Base-by-base conservation (phyloP, 1,139 yeast genomes). In the Kodamaea plutei region DNA sequence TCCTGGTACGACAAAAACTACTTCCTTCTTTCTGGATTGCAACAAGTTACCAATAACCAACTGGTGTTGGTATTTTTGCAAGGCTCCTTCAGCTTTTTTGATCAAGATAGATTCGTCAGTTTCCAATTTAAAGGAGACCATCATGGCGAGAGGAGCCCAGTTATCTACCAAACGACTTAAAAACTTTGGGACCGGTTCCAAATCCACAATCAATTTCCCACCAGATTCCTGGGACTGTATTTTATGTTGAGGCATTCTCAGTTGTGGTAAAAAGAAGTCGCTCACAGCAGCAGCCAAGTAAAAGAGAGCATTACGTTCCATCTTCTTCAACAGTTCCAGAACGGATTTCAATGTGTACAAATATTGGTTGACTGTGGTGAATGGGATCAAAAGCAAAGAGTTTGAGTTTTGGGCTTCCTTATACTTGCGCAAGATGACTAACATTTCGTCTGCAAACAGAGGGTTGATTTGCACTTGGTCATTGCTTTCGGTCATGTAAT, bases 241-340 rank as follows among this genome's bases (percentile, higher is more conserved):
- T 58, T 91, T 91, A 58, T 91, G 99, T 47, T 85, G 87, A 1
- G 97, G 94, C 50, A 87, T 69, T 43, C 84, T 70, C 2, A 89
- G 79, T 35, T 75, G 76, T 2, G 98, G 99, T 26, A 91, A 69
- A 60, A 88, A 91, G 57, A 93, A 91, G 56, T 91, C 99, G 5
- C 95, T 84, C 0, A 91, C 99, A 0, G 98, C 98, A 4, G 98
- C 98, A 0, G 98, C 98, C 39, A 91, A 67, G 57, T 83, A 93
- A 50, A 91, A 84, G 28, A 91, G 54, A 0, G 87, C 85, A 35
- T 62, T 61, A 2, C 69, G 53, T 4, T 75, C 77, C 29, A 76
- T 61, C 2, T 61, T 56, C 27, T 77, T 70, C 45, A 91, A 55
- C 31, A 69, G 63, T 39, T 72, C 71, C 1, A 95, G 84, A 9